phyloP scores from a whole-genome alignment of 768 basidiomycete genomes.

The Strobilomyces echinocephalus region DNA sequence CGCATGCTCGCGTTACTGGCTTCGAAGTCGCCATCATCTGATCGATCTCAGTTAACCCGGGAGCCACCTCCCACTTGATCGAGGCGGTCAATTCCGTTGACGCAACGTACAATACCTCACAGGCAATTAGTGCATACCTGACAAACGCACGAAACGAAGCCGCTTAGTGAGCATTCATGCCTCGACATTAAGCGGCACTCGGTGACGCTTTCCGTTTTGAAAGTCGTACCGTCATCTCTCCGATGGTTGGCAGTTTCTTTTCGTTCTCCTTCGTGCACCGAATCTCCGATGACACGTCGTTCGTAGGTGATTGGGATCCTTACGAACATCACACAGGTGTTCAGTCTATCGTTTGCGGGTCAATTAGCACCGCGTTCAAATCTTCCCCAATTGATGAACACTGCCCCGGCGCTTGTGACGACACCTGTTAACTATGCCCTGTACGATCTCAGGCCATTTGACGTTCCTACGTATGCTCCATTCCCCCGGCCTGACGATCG shows the following conservation, averaged over 20 bases:
- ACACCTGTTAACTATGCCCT: conserved; percentile 46
- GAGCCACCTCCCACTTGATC: conserved; percentile 35
- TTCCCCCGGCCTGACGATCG: neutral
- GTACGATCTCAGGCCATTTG: conserved; percentile 52
- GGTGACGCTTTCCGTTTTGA: conserved; percentile 2
- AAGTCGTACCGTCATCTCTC: conserved; percentile 19
- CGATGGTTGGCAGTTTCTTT: conserved; percentile 3
- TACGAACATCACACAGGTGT: conserved; percentile 33
- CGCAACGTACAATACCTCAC: conserved; percentile 42
- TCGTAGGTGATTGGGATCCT: conserved; percentile 31
- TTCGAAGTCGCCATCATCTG: neutral
- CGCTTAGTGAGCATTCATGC: conserved; percentile 43
- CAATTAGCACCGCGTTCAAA: conserved; percentile 26
- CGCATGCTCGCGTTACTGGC: conserved; percentile 16
- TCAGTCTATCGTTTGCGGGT: conserved; percentile 32
- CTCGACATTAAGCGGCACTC: neutral
- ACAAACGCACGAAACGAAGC: conserved; percentile 55
- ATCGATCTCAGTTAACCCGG: conserved; percentile 36
- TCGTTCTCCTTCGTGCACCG: neutral
- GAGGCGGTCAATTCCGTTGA: conserved; percentile 38
- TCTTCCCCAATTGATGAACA: conserved; percentile 35
- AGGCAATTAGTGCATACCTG: conserved; percentile 45
- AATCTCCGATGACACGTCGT: neutral
- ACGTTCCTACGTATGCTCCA: conserved; percentile 48
- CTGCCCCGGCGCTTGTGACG: conserved; percentile 47